A percentile compares a stretch with the other conserved stretches of the same genome.
Evolutionary conservation across 2,329 filamentous ascomycete genomes (phyloP).

Genomic region (Apiospora marii): DNA sequence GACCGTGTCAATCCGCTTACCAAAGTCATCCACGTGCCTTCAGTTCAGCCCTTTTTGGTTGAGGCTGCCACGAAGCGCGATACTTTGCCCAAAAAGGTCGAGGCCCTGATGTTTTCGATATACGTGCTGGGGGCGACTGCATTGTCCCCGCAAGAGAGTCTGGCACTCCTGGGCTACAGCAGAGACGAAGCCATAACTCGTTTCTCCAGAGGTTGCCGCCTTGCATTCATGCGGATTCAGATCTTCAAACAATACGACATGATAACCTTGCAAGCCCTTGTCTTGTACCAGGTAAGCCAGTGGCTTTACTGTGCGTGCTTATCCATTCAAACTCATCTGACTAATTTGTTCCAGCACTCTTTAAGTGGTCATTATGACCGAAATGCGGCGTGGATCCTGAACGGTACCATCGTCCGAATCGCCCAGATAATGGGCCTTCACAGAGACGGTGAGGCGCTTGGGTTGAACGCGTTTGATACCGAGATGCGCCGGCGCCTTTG

Average conservation of each 20-base stretch:
- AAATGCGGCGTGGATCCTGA: slow-evolving; percentile 67
- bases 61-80: slow-evolving; percentile 66
- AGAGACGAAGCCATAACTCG: slow-evolving; percentile 58
- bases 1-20: slow-evolving; percentile 73
- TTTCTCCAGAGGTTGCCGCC: slow-evolving; percentile 60
- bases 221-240: slow-evolving; percentile 57
- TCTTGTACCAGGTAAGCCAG: slow-evolving; percentile 61
- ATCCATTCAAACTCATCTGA: neutral
- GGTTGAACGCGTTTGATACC: slow-evolving; percentile 67
- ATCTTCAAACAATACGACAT: slow-evolving; percentile 68
- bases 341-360: slow-evolving; percentile 51
- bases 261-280: slow-evolving; percentile 64
- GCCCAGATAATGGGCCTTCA: slow-evolving; percentile 74
- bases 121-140: slow-evolving; percentile 68
- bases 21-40: slow-evolving; percentile 71
- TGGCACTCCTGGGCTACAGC: slow-evolving; percentile 57
- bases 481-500: slow-evolving; percentile 74
- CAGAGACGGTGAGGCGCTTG: slow-evolving; percentile 64
- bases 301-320: neutral
- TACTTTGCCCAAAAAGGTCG: slow-evolving; percentile 63
- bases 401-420: slow-evolving; percentile 67
- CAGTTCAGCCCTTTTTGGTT: slow-evolving; percentile 70
- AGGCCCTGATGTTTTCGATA: slow-evolving; percentile 71
- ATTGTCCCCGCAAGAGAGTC: slow-evolving; percentile 63
- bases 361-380: slow-evolving; percentile 65